Conservation (phyloP, 1,284 basidiomycete species). For the Trichosporon sp. region DNA sequence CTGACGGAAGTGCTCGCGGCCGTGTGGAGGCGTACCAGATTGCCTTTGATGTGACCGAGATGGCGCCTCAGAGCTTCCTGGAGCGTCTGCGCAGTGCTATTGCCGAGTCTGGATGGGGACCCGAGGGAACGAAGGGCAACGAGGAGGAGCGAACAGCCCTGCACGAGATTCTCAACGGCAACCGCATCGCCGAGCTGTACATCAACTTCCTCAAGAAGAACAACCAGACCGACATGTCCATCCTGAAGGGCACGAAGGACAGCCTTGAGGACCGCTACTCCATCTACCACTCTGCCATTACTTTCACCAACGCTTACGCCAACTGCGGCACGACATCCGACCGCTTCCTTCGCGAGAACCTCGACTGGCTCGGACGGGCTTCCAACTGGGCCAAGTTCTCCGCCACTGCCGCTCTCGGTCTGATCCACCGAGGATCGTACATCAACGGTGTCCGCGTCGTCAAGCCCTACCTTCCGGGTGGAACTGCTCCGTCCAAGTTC, state of each 20-base stretch:
- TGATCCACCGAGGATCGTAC: constrained; percentile 93
- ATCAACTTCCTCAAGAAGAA: constrained; percentile 90
- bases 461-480: constrained; percentile 85
- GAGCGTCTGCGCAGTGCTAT: constrained; percentile 55
- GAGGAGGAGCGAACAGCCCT: constrained; percentile 49
- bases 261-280: constrained; percentile 88
- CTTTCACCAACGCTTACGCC: constrained; percentile 92
- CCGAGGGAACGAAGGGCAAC: constrained; percentile 55
- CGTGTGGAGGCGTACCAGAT: constrained; percentile 81
- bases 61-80: constrained; percentile 85
- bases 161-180: constrained; percentile 67
- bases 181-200: constrained; percentile 83
- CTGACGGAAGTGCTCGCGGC: constrained; percentile 46
- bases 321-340: constrained; percentile 92
- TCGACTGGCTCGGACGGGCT: constrained; percentile 88
- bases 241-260: constrained; percentile 85
- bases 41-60: constrained; percentile 87
- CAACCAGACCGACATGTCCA: constrained; percentile 83
- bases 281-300: constrained; percentile 91
- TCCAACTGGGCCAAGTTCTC: constrained; percentile 98
- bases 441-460: constrained; percentile 86
- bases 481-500: constrained; percentile 58
- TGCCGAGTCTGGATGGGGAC: constrained; percentile 29
- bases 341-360: constrained; percentile 81
- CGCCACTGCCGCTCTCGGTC: constrained; percentile 86